phyloP scores from a whole-genome alignment of 1,284 basidiomycete genomes.

The Hemileia vastatrix region DNA sequence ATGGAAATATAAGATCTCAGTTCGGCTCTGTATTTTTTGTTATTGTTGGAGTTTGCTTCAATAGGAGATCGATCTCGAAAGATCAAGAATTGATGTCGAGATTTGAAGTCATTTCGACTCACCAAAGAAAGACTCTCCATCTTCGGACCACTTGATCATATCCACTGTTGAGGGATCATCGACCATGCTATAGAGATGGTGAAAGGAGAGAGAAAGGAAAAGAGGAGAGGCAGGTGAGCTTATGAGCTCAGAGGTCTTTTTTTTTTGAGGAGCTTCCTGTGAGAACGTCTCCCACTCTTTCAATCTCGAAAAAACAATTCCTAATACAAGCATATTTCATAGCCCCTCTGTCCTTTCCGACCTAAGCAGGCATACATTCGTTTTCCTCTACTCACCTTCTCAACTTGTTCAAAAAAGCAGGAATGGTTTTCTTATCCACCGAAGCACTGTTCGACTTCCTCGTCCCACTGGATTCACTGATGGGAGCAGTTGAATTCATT shows the following conservation, averaged over 20 bases:
- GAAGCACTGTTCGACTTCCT: background rate
- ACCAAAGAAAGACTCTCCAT: constrained; percentile 88
- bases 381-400: constrained; percentile 57
- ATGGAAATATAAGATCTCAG: background rate
- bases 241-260: background rate
- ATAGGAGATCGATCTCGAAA: background rate
- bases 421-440: constrained; percentile 48
- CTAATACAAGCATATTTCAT: background rate
- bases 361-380: background rate
- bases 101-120: constrained; percentile 33
- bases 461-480: constrained; percentile 5
- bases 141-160: constrained; percentile 79
- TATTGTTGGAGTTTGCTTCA: background rate
- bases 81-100: background rate
- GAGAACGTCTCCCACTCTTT: constrained; percentile 24
- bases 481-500: constrained; percentile 19
- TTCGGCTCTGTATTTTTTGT: background rate
- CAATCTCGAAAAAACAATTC: constrained; percentile 6
- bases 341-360: background rate
- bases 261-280: background rate
- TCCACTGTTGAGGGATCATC: constrained; percentile 70
- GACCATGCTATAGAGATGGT: constrained; percentile 61
- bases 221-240: constrained; percentile 12
- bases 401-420: constrained; percentile 87
- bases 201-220: constrained; percentile 16